Evolutionary conservation across 495 filamentous ascomycete genomes (phyloP).

Genomic region (Hypomontagnella submonticulosa): DNA sequence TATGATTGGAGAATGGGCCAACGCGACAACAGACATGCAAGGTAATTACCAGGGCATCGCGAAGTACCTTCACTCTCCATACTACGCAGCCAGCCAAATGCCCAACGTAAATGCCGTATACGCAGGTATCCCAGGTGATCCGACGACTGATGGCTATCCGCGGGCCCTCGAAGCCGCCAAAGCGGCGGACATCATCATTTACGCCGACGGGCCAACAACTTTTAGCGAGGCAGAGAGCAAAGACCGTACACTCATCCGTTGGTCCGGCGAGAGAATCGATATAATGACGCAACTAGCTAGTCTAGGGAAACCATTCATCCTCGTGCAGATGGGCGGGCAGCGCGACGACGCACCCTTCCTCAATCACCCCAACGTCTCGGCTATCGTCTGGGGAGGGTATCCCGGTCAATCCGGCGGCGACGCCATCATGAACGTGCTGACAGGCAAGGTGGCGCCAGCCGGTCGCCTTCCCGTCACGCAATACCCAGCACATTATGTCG

Average conservation of each 20-base stretch:
- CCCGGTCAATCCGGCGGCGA: constrained; percentile 69
- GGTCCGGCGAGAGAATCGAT: constrained; percentile 67
- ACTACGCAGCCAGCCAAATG: constrained; percentile 62
- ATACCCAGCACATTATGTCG: constrained; percentile 66
- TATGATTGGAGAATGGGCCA: constrained; percentile 69
- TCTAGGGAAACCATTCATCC: constrained; percentile 64
- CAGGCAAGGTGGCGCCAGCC: constrained; percentile 64
- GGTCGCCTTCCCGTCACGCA: constrained; percentile 68
- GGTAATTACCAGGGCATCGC: constrained; percentile 68
- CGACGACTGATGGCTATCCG: constrained; percentile 47
- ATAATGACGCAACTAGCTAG: constrained; percentile 62
- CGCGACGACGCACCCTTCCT: constrained; percentile 47
- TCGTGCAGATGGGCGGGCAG: constrained; percentile 66
- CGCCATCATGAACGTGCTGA: constrained; percentile 66
- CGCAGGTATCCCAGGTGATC: constrained; percentile 53
- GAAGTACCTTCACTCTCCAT: constrained; percentile 54
- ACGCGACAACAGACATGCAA: constrained; percentile 67
- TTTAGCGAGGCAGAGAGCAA: constrained; percentile 65
- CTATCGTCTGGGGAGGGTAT: constrained; percentile 69
- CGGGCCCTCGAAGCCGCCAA: constrained; percentile 60
- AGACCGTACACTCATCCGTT: constrained; percentile 67
- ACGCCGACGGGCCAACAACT: constrained; percentile 67
- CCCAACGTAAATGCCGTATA: constrained; percentile 59
- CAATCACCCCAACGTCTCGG: constrained; percentile 51
- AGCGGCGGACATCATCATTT: constrained; percentile 66